phyloP scores from a whole-genome alignment of 75 land plant genomes.

The Pinus taeda region DNA sequence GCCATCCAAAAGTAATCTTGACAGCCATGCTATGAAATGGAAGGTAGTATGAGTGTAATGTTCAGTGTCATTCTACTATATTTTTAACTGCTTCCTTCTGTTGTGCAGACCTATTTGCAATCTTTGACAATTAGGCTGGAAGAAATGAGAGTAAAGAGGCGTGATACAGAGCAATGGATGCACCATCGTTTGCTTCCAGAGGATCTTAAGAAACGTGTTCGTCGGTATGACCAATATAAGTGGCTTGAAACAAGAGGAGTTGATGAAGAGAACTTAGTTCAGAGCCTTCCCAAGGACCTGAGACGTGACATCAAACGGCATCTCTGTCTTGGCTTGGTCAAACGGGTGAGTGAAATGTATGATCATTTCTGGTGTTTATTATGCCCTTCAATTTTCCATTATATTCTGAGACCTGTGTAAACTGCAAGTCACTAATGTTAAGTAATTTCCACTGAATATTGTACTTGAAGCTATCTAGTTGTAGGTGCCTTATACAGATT shows the following conservation, averaged over 20 bases:
- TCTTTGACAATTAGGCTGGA: constrained; percentile 61
- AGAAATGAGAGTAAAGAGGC: constrained; percentile 69
- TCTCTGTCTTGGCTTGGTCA: constrained; percentile 62
- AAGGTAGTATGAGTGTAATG: background rate
- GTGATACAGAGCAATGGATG: constrained; percentile 81
- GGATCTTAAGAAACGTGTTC: constrained; percentile 48
- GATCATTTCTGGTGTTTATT: constrained; percentile 8
- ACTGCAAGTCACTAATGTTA: background rate
- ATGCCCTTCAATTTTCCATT: background rate
- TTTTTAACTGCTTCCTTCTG: background rate
- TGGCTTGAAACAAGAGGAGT: constrained; percentile 79
- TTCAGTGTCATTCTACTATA: background rate
- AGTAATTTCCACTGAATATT: background rate
- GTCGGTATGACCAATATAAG: constrained; percentile 63
- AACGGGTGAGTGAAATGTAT: constrained; percentile 49
- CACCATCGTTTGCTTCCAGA: constrained; percentile 61
- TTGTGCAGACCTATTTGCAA: constrained; percentile 57
- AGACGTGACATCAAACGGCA: constrained; percentile 69
- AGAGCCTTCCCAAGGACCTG: constrained; percentile 59
- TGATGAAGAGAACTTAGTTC: constrained; percentile 55
- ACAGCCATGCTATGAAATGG: background rate
- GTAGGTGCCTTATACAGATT: background rate
- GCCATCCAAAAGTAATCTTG: background rate
- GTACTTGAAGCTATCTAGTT: background rate
- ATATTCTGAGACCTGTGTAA: constrained; percentile 1